Percentiles rank a stretch among this genome's conserved stretches.
phyloP scores from a whole-genome alignment of 805 yeast genomes.

The Saturnispora saitoi region DNA sequence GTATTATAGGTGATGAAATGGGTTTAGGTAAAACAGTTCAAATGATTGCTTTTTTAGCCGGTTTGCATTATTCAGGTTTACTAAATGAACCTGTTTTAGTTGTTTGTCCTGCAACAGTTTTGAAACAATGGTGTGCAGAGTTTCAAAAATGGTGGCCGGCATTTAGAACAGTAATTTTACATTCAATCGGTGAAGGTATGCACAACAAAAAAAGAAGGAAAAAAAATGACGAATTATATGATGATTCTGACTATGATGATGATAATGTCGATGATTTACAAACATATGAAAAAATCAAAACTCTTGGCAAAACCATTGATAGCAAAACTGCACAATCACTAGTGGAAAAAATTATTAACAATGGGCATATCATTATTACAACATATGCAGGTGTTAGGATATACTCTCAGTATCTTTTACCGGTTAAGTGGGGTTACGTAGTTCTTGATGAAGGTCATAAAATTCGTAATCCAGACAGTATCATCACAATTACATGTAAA shows the following conservation, averaged over 20 bases:
- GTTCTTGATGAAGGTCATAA: conserved; percentile 96
- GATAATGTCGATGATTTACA: conserved; percentile 40
- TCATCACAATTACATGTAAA: conserved; percentile 77
- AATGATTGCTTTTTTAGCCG: conserved; percentile 83
- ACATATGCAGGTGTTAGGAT: conserved; percentile 61
- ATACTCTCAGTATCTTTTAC: conserved; percentile 50
- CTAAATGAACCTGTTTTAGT: conserved; percentile 71
- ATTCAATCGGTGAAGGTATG: conserved; percentile 91
- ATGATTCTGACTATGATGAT: conserved; percentile 34
- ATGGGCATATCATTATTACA: conserved; percentile 82
- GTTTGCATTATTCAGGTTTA: conserved; percentile 72
- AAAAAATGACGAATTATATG: conserved; percentile 13
- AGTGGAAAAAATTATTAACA: conserved; percentile 46
- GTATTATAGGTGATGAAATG: conserved; percentile 97
- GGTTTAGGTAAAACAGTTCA: conserved; percentile 96
- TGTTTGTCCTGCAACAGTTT: conserved; percentile 94
- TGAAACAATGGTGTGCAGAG: conserved; percentile 96
- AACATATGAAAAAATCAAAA: conserved; percentile 27
- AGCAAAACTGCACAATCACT: conserved; percentile 32
- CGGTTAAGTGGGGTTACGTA: conserved; percentile 78
- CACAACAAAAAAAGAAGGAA: conserved; percentile 18
- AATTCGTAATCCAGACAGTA: conserved; percentile 89
- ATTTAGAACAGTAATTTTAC: conserved; percentile 73
- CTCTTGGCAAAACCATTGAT: conserved; percentile 21
- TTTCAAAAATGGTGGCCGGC: conserved; percentile 99